Conservation (phyloP, 179 eudicot species). For the Dionaea muscipula region DNA sequence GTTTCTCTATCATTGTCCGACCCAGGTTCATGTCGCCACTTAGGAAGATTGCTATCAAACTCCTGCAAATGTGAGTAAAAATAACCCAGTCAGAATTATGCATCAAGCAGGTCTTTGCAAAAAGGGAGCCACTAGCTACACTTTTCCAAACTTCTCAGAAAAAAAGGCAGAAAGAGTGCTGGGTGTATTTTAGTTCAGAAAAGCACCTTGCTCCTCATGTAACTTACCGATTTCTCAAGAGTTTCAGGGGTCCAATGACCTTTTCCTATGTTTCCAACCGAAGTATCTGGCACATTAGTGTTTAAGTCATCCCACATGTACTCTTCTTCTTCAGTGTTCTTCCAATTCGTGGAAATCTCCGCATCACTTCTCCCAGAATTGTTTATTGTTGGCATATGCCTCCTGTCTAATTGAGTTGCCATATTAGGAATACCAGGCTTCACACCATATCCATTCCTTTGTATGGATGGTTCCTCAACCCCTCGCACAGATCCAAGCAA, state of each 20-base stretch:
- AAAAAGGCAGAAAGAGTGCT: conserved; percentile 7
- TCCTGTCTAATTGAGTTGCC: conserved; percentile 22
- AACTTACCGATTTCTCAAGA: conserved; percentile 52
- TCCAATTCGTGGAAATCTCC: conserved; percentile 63
- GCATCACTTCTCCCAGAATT: conserved; percentile 32
- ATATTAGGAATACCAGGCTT: conserved; percentile 33
- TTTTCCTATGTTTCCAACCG: conserved; percentile 20
- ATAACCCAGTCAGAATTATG: conserved; percentile 6
- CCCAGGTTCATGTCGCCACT: conserved; percentile 28
- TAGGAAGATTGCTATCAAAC: conserved; percentile 20
- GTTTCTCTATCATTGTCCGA: conserved; percentile 41
- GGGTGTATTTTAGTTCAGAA: background rate
- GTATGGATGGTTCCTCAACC: conserved; percentile 32
- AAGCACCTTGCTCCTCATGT: background rate
- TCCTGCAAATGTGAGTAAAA: conserved; percentile 30
- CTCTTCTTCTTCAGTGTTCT: conserved; percentile 92
- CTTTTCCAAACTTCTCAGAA: background rate
- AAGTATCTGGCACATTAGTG: conserved; percentile 26
- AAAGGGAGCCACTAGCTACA: background rate
- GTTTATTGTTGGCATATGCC: conserved; percentile 22
- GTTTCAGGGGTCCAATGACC: conserved; percentile 37
- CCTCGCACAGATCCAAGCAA: conserved; percentile 48
- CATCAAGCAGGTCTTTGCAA: background rate
- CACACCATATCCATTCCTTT: conserved; percentile 51
- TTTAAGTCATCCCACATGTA: conserved; percentile 73